phyloP scores from a whole-genome alignment of 345 rosid species.

The Salix purpurea region DNA sequence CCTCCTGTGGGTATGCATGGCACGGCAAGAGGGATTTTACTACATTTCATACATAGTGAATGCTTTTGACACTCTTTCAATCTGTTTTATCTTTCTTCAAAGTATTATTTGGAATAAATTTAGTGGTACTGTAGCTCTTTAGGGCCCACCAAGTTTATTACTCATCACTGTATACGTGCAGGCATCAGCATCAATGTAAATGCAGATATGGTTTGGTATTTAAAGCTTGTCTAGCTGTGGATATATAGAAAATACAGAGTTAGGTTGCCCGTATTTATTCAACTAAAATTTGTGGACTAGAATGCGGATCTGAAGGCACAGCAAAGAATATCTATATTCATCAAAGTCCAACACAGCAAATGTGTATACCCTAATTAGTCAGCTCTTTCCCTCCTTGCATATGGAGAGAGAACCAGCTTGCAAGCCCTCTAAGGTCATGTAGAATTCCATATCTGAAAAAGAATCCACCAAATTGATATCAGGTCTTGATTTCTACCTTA shows the following conservation, averaged over 20 bases:
- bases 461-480: too few species aligned
- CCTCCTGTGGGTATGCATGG: neutral
- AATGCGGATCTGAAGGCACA: neutral
- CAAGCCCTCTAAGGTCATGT: too few species aligned
- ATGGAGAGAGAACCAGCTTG: too few species aligned
- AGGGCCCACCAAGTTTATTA: neutral
- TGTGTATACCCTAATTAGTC: neutral
- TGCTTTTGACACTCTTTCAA: neutral
- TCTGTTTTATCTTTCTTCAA: neutral
- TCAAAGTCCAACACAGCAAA: neutral
- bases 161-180: too few species aligned
- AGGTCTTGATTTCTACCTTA: too few species aligned
- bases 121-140: neutral
- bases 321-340: neutral
- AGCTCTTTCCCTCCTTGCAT: neutral
- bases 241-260: neutral
- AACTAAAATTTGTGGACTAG: neutral
- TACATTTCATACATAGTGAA: neutral
- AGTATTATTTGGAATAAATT: neutral
- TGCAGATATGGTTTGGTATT: too few species aligned
- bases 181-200: too few species aligned
- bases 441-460: too few species aligned
- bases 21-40: neutral
- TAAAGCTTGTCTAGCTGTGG: neutral
- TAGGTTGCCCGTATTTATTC: neutral